Conservation (phyloP, 1,139 yeast genomes). For the Hanseniaspora uvarum region DNA sequence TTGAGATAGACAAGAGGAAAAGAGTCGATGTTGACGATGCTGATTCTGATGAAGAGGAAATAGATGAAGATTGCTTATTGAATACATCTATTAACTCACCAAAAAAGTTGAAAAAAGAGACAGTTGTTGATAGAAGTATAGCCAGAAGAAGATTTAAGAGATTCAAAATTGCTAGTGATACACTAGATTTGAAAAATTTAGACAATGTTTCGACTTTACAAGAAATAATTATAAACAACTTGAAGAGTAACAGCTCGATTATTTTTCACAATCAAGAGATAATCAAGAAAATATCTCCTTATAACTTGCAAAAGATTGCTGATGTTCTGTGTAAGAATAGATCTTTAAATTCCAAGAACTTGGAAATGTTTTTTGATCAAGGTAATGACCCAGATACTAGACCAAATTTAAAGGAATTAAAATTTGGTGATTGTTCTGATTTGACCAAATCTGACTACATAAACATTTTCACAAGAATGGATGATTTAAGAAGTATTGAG, state of each 20-base stretch:
- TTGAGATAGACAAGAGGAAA: conserved; percentile 6
- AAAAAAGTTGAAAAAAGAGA: conserved; percentile 23
- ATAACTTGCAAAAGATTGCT: conserved; percentile 58
- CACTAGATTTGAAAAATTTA: conserved; percentile 54
- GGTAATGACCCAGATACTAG: conserved; percentile 23
- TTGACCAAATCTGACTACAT: conserved; percentile 59
- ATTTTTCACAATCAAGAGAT: conserved; percentile 25
- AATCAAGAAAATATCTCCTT: conserved; percentile 29
- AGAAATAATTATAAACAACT: conserved; percentile 56
- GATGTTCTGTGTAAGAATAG: conserved; percentile 72
- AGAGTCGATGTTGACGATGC: conserved; percentile 20
- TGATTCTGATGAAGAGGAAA: conserved; percentile 19
- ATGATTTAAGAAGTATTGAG: conserved; percentile 54
- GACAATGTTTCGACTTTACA: conserved; percentile 61
- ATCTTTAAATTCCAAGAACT: conserved; percentile 59
- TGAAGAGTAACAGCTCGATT: conserved; percentile 19
- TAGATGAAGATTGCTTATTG: conserved; percentile 28
- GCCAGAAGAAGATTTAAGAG: conserved; percentile 31
- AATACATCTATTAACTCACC: not conserved
- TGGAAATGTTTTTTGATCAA: conserved; percentile 61
- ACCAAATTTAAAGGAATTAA: conserved; percentile 38
- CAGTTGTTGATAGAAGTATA: conserved; percentile 35
- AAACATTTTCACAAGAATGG: conserved; percentile 56
- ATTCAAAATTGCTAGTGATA: conserved; percentile 71
- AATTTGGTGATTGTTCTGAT: conserved; percentile 88